These are phyloP conservation scores for Urochloa ruziziensis DNA, from an alignment of 176 grass and related monocot genomes.

Conservation along the genomic window DNA sequence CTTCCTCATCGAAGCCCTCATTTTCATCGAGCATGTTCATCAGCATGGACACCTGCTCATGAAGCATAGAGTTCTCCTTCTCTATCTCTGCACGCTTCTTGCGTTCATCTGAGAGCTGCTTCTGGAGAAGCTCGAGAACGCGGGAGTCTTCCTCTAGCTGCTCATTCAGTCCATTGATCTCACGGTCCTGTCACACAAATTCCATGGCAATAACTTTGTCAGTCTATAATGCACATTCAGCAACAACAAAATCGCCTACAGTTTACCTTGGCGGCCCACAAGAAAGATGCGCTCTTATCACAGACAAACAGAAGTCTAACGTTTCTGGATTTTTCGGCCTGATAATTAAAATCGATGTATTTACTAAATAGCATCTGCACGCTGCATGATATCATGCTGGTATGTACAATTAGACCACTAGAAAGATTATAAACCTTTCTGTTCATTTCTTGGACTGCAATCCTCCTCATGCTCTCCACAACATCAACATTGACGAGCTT, in stretches of 20 bases:
- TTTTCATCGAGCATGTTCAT: constrained; percentile 79
- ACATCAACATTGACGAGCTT: constrained; percentile 99
- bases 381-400: background rate
- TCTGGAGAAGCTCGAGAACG: constrained; percentile 76
- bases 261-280: background rate
- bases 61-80: constrained; percentile 78
- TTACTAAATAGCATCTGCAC: constrained; percentile 11
- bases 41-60: constrained; percentile 83
- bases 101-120: constrained; percentile 72
- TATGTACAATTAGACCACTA: constrained; percentile 12
- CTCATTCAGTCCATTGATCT: constrained; percentile 86
- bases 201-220: background rate
- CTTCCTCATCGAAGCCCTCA: constrained; percentile 53
- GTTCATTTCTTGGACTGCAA: constrained; percentile 97
- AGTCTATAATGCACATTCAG: background rate
- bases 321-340: background rate
- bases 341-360: background rate
- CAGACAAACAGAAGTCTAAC: background rate
- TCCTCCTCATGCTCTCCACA: constrained; percentile 96
- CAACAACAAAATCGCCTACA: background rate
- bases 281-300: background rate
- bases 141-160: constrained; percentile 94
- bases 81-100: constrained; percentile 78
- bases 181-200: constrained; percentile 67
- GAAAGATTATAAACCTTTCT: constrained; percentile 81